Base-by-base conservation (phyloP, 2,329 filamentous ascomycete genomes). In the Zopfia rhizophila region DNA sequence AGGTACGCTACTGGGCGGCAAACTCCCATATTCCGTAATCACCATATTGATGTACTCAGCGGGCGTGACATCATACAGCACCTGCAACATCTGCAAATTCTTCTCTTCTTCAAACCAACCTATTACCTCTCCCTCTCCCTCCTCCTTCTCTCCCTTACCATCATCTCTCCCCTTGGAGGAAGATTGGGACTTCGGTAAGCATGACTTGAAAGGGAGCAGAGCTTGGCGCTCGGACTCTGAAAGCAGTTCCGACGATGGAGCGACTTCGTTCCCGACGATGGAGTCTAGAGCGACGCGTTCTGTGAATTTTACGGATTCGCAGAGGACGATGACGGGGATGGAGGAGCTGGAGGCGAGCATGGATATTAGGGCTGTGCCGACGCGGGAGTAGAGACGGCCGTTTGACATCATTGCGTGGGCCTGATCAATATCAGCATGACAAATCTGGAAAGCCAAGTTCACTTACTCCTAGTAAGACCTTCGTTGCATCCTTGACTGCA, bases 391-490 rank as follows among this genome's bases (percentile, higher is more conserved):
- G 60, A 99, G 82, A 23, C 90, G 84, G 6, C 94, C 94, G 72
- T 97, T 97, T 58, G 90, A 92, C 75, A 96, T 94, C 85, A 99
- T 94, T 27, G 91, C 90, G 68, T 97, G 92, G 4, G 92, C 68
- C 29, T 32, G 29, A 16, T 32, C 14, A 32, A 32, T 11, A 11
- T 11, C 8, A 7, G 29, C 16, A 32, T 14, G 8, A 7, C 8
- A 32, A 32, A 8, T 32, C 7, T 8, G 8, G 14, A 14, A 32
- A 16, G n/a, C n/a, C n/a, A 32, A 32, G 14, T 8, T 8, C 8
- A 32, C 12, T 32, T 12, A 17, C 91, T 10, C 91, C 92, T 1
- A 99, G 79, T 38, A 97, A 83, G 7, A 94, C 86, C 60, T 87
- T 86, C 5, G 86, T 89, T 1, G 83, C 85, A 24, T 85, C 79